phyloP scores from a whole-genome alignment of 805 yeast species.

The Trichomonascus vanleenenianus region DNA sequence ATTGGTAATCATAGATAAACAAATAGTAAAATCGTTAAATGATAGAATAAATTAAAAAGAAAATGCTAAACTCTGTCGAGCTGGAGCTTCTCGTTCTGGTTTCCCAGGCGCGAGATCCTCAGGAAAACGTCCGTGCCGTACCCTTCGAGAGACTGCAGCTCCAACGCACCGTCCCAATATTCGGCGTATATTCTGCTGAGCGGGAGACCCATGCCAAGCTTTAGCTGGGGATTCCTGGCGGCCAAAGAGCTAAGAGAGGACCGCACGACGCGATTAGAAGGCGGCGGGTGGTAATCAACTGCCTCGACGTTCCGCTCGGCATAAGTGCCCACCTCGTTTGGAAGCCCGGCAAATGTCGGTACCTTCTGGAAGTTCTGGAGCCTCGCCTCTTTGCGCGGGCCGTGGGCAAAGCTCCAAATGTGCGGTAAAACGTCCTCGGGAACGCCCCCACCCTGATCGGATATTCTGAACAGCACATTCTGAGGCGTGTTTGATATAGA shows the following conservation, averaged over 20 bases:
- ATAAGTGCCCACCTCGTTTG: constrained; percentile 22
- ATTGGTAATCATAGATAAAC: too few relatives aligned
- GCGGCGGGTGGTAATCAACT: constrained; percentile 5
- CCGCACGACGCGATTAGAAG: neutral
- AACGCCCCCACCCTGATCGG: constrained; percentile 90
- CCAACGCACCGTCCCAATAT: constrained; percentile 91
- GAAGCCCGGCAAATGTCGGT: constrained; percentile 26
- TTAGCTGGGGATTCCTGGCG: constrained; percentile 64
- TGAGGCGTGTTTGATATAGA: constrained; percentile 61
- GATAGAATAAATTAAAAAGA: too few relatives aligned
- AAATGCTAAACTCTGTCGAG: constrained; percentile 59
- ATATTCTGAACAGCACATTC: constrained; percentile 65
- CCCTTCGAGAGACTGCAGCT: constrained; percentile 78
- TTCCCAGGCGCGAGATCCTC: constrained; percentile 71
- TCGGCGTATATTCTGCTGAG: constrained; percentile 91
- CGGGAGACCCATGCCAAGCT: constrained; percentile 83
- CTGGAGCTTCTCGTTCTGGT: constrained; percentile 52
- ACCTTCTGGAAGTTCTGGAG: constrained; percentile 24
- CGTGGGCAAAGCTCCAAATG: constrained; percentile 77
- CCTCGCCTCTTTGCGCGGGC: constrained; percentile 21
- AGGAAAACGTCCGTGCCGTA: constrained; percentile 87
- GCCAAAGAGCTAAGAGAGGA: constrained; percentile 59
- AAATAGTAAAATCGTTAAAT: too few relatives aligned
- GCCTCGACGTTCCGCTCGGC: constrained; percentile 10
- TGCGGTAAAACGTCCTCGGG: constrained; percentile 48